A percentile compares a stretch with the other conserved stretches of the same genome.
Evolutionary conservation across 257 asterid genomes (phyloP).

Genomic region (Lithospermum erythrorhizon): DNA sequence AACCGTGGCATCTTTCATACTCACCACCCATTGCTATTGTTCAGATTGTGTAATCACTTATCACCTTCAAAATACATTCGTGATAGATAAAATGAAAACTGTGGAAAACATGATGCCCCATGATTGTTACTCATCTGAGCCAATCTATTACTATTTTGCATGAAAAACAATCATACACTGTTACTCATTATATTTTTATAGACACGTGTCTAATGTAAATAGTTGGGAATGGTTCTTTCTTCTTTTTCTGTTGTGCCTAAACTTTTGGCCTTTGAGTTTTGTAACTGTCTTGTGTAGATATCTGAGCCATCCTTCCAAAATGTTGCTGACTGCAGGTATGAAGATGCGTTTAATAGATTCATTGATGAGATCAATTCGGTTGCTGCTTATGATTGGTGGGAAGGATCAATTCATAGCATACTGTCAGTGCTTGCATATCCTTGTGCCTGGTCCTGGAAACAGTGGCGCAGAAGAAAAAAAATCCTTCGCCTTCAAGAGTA

Average conservation of each 20-base stretch:
- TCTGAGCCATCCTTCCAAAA: not conserved
- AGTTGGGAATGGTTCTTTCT: not conserved
- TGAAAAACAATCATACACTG: not conserved
- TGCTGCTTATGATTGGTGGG: constrained; percentile 98
- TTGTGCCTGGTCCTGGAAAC: constrained; percentile 98
- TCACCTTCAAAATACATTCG: not conserved
- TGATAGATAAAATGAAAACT: too few species aligned
- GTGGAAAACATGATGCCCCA: not conserved
- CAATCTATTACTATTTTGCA: not conserved
- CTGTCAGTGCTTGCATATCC: constrained; percentile 84
- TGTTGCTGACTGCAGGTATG: constrained; percentile 49
- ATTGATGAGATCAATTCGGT: constrained; percentile 85
- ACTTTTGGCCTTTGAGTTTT: not conserved
- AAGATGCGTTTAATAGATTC: constrained; percentile 92
- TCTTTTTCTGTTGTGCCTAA: not conserved
- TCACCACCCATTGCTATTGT: constrained; percentile 77
- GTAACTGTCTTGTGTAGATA: not conserved
- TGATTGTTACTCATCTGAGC: not conserved
- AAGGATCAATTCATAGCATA: constrained; percentile 95
- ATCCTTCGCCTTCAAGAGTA: constrained; percentile 80
- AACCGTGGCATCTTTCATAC: constrained; percentile 97
- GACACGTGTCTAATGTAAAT: not conserved
- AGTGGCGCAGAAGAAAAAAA: constrained; percentile 91
- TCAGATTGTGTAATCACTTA: constrained; percentile 72
- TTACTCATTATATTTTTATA: not conserved